Conservation (phyloP, 2,329 filamentous ascomycete genomes). For the Claviceps cyperi region DNA sequence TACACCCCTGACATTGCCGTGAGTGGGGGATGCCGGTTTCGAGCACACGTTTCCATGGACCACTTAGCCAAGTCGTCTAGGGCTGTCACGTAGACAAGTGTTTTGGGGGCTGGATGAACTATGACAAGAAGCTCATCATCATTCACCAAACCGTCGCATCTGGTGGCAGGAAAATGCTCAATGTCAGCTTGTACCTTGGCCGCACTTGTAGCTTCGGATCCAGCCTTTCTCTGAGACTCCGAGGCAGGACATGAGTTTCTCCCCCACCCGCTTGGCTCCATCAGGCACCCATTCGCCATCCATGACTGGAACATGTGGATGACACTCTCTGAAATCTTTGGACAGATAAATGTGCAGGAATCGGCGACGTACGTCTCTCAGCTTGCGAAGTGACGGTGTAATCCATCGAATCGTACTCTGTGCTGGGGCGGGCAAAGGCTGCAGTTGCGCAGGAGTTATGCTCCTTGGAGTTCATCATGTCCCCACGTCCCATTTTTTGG, state of each 20-base stretch:
- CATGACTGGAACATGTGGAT: not conserved
- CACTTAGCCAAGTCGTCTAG: slow-evolving; percentile 1
- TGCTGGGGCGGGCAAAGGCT: not conserved
- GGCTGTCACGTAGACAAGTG: not conserved
- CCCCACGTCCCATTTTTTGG: not conserved
- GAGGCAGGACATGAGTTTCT: not conserved
- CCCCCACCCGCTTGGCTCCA: not conserved
- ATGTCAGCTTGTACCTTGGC: not conserved
- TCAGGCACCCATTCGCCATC: too few species aligned
- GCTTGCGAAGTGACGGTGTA: not conserved
- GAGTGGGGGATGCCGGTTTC: slow-evolving; percentile 4
- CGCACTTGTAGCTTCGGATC: not conserved
- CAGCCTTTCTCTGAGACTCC: not conserved
- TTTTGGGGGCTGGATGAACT: slow-evolving; percentile 2
- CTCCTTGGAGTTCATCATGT: slow-evolving; percentile 3
- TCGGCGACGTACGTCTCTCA: not conserved
- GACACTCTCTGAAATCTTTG: not conserved
- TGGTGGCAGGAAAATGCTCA: not conserved
- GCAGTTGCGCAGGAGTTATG: not conserved
- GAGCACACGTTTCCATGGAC: slow-evolving; percentile 1
- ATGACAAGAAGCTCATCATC: slow-evolving; percentile 2
- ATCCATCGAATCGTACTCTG: not conserved
- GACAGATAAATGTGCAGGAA: not conserved
- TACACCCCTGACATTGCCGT: slow-evolving; percentile 3
- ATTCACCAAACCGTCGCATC: slow-evolving; percentile 4